Evolutionary conservation across 768 basidiomycete genomes (phyloP), one percentile per base, ranked within the genome.

Genomic region (Suillus decipiens): DNA sequence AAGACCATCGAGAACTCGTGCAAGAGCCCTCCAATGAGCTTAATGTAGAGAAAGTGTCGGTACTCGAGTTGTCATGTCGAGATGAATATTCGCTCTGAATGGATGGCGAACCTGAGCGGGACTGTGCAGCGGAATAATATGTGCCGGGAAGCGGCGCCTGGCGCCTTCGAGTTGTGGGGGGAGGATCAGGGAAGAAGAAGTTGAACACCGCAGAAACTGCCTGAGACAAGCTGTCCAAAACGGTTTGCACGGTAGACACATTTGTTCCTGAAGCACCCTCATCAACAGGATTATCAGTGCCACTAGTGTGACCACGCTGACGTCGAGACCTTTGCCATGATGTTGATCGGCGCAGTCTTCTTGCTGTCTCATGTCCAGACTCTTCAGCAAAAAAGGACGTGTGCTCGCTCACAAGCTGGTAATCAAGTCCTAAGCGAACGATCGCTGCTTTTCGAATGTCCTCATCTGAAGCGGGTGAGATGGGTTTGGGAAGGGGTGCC

Each of bases 311-410:
- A 10, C 17, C 17, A 12, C 7, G 37, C 36, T 19, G 56, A 56
- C 70, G 62, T 47, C 71, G 67, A 8, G 71, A 69, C 47, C 65
- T 66, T 11, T 56, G 62, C 71, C 70, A 68, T 0, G n/a, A 59
- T 37, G 8, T 43, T 36, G 50, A 39, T 2, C 62, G 34, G 7
- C 48, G 43, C 41, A 64, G 11, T 53, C 24, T 61, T 57, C 73
- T 67, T 36, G 12, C 36, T 39, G 34, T 62, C 54, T 68, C 75
- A 3, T 60, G 68, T n/a, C 74, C 77, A 42, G 63, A 68, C 61
- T 84, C 82, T 2, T 84, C 74, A 1, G 84, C 86, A 50, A 89
- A 74, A 66, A 88, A 89, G 2, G 84, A 85, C 0, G 87, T 89
- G 63, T 81, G 71, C 45, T 69, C 68, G 69, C 82, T 87, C 1